Evolutionary conservation across 805 yeast species (phyloP).

Genomic region (Candida sakaeoensis): DNA sequence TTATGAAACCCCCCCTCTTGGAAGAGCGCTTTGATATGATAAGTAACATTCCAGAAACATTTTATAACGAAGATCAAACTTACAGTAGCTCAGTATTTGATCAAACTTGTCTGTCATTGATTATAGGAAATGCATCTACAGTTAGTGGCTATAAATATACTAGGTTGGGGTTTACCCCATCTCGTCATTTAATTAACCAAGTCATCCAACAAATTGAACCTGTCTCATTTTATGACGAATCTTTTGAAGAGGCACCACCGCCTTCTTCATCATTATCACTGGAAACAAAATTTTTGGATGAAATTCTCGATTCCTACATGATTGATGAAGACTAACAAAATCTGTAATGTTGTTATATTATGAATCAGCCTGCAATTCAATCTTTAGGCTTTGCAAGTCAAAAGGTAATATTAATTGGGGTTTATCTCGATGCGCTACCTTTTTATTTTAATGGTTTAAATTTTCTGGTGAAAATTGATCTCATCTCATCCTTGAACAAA

Average conservation of each 20-base stretch:
- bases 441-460: not conserved
- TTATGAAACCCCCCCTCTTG: not conserved
- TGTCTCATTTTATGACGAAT: not conserved
- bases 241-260: not conserved
- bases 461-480: slow-evolving; percentile 1
- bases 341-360: too few relatives aligned
- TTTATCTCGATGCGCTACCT: not conserved
- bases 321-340: not conserved
- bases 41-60: not conserved
- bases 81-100: not conserved
- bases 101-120: not conserved
- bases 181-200: slow-evolving; percentile 1
- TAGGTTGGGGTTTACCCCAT: not conserved
- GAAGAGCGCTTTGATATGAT: not conserved
- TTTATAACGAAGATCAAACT: not conserved
- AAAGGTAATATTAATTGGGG: too few relatives aligned
- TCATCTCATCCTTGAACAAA: not conserved
- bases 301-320: not conserved
- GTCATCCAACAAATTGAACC: not conserved
- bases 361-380: not conserved
- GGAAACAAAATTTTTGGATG: not conserved
- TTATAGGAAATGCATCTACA: not conserved
- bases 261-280: not conserved
- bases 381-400: too few relatives aligned
- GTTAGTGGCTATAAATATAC: not conserved